phyloP scores from a whole-genome alignment of 345 rosid genomes.

The Brassica nigra region DNA sequence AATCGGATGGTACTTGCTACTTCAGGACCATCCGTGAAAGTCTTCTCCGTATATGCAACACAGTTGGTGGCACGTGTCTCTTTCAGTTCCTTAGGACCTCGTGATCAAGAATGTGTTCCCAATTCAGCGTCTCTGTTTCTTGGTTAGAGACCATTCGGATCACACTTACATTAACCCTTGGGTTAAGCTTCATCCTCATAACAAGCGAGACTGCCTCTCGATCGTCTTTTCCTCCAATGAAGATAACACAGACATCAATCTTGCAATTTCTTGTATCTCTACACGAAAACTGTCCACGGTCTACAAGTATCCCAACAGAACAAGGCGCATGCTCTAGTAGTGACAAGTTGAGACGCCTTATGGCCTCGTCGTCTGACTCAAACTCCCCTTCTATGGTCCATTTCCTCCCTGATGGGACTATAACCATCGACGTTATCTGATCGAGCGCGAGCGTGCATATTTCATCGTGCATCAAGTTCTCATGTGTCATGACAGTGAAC shows the following conservation, averaged over 20 bases:
- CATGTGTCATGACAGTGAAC: constrained; percentile 23
- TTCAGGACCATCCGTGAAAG: constrained; percentile 16
- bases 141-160: not conserved
- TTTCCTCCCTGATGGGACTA: constrained; percentile 37
- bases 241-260: constrained; percentile 13
- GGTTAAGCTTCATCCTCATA: constrained; percentile 16
- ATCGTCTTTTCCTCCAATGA: constrained; percentile 37
- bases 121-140: constrained; percentile 3
- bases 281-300: constrained; percentile 22
- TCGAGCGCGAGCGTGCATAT: constrained; percentile 20
- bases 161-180: constrained; percentile 1
- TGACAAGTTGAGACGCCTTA: constrained; percentile 22
- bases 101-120: constrained; percentile 21
- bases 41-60: constrained; percentile 18
- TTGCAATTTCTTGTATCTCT: not conserved
- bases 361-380: constrained; percentile 21
- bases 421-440: constrained; percentile 23
- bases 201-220: constrained; percentile 26
- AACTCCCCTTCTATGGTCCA: constrained; percentile 37
- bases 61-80: not conserved
- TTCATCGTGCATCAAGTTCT: constrained; percentile 27
- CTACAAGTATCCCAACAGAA: constrained; percentile 31
- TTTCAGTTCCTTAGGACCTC: not conserved
- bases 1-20: not conserved
- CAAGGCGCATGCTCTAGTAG: constrained; percentile 25